phyloP scores from a whole-genome alignment of 2,329 filamentous ascomycete species.

The Colletotrichum cereale region DNA sequence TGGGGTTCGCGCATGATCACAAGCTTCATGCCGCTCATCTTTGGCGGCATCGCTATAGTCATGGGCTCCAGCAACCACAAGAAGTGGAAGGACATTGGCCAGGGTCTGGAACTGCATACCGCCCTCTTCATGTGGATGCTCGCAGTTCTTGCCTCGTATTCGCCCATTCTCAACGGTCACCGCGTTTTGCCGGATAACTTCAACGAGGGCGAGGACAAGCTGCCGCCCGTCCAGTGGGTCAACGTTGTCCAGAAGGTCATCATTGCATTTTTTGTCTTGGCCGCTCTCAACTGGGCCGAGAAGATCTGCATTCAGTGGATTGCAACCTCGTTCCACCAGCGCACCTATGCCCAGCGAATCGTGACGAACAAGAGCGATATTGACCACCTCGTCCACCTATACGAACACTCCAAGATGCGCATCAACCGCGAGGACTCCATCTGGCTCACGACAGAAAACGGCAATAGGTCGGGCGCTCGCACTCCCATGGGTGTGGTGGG shows the following conservation, averaged over 20 bases:
- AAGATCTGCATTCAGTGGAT: conserved; percentile 97
- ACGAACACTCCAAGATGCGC: conserved; percentile 82
- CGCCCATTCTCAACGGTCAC: conserved; percentile 80
- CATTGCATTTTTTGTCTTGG: conserved; percentile 84
- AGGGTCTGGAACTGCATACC: conserved; percentile 85
- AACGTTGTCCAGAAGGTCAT: conserved; percentile 86
- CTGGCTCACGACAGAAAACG: conserved; percentile 55
- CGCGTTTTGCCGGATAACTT: conserved; percentile 50
- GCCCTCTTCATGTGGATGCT: conserved; percentile 95
- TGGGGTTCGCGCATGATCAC: conserved; percentile 78
- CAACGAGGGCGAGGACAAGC: conserved; percentile 61
- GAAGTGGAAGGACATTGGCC: conserved; percentile 93
- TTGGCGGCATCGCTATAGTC: conserved; percentile 72
- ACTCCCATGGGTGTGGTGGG: conserved; percentile 83
- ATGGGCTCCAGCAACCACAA: conserved; percentile 87
- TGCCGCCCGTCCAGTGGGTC: conserved; percentile 73
- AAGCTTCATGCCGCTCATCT: conserved; percentile 61
- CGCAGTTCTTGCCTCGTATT: conserved; percentile 85
- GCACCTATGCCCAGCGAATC: conserved; percentile 91
- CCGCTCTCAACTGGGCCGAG: conserved; percentile 85
- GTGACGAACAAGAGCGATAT: conserved; percentile 95
- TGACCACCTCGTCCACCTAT: conserved; percentile 65
- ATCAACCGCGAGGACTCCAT: conserved; percentile 66
- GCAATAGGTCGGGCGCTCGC: conserved; percentile 69
- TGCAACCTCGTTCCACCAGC: conserved; percentile 89